phyloP scores from a whole-genome alignment of 441 rosid genomes.

The Populus trichocarpa region DNA sequence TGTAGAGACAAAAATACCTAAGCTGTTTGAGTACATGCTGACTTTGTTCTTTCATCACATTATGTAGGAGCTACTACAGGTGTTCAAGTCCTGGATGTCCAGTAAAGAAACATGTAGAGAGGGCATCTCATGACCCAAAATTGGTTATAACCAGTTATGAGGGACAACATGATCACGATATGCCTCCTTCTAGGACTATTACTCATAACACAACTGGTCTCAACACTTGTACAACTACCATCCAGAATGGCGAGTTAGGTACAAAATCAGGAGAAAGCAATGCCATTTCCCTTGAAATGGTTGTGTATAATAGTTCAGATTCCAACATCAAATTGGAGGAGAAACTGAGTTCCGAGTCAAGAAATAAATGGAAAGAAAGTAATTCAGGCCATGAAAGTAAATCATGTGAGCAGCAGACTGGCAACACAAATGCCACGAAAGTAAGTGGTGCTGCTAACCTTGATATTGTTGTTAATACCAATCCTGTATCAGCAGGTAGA shows the following conservation, averaged over 20 bases:
- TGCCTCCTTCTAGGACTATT: slow-evolving; percentile 71
- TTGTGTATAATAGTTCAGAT: slow-evolving; percentile 15
- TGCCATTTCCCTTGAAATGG: slow-evolving; percentile 13
- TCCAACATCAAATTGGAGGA: slow-evolving; percentile 29
- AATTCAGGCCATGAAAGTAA: slow-evolving; percentile 11
- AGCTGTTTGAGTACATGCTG: not conserved
- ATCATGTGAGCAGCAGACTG: slow-evolving; percentile 29
- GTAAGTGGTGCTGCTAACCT: slow-evolving; percentile 17
- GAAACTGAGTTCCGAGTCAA: slow-evolving; percentile 18
- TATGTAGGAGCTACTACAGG: slow-evolving; percentile 86
- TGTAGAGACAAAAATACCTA: not conserved
- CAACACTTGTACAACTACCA: slow-evolving; percentile 21
- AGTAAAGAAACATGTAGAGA: slow-evolving; percentile 88
- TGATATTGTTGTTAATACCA: slow-evolving; percentile 1
- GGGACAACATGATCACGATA: slow-evolving; percentile 74
- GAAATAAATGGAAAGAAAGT: slow-evolving; percentile 22
- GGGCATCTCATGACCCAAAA: slow-evolving; percentile 79
- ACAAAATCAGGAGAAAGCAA: slow-evolving; percentile 29
- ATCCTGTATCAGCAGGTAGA: slow-evolving; percentile 24
- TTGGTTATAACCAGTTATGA: slow-evolving; percentile 83
- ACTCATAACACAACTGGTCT: slow-evolving; percentile 47
- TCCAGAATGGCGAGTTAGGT: slow-evolving; percentile 26
- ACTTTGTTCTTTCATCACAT: slow-evolving; percentile 9
- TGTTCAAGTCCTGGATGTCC: slow-evolving; percentile 91
- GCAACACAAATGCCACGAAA: slow-evolving; percentile 22